A percentile compares a stretch with the other conserved stretches of the same genome.
phyloP scores from a whole-genome alignment of 768 basidiomycete species.

The Tubosaeta sp. region DNA sequence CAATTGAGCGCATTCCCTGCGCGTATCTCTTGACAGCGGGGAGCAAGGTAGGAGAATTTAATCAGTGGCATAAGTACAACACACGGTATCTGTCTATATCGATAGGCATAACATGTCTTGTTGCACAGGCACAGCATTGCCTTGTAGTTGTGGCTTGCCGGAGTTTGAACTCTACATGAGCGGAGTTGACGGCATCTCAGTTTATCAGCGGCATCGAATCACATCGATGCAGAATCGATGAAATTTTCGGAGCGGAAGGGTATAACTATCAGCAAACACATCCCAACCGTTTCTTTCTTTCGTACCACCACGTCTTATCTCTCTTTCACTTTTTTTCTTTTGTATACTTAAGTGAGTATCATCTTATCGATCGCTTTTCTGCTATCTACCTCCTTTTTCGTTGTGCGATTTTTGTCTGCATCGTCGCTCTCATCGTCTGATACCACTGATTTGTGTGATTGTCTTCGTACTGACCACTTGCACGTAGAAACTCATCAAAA shows the following conservation, averaged over 20 bases:
- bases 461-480: constrained; percentile 11
- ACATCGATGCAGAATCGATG: constrained; percentile 64
- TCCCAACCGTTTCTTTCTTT: constrained; percentile 31
- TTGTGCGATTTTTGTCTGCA: constrained; percentile 14
- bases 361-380: neutral
- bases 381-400: constrained; percentile 20
- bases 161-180: constrained; percentile 24
- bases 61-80: neutral
- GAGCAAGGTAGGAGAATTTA: constrained; percentile 7
- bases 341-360: constrained; percentile 43
- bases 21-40: constrained; percentile 20
- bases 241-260: constrained; percentile 49
- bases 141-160: constrained; percentile 1
- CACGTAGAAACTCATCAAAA: constrained; percentile 56
- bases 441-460: constrained; percentile 25
- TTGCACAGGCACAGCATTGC: neutral
- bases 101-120: constrained; percentile 4
- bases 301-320: constrained; percentile 34
- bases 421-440: constrained; percentile 4
- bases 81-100: constrained; percentile 6
- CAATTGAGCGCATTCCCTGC: constrained; percentile 32
- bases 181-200: constrained; percentile 46
- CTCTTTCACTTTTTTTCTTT: constrained; percentile 29
- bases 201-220: constrained; percentile 44
- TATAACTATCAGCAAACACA: constrained; percentile 60